Evolutionary conservation across 768 basidiomycete species (phyloP).

Genomic region (Leccinum disarticulatum): DNA sequence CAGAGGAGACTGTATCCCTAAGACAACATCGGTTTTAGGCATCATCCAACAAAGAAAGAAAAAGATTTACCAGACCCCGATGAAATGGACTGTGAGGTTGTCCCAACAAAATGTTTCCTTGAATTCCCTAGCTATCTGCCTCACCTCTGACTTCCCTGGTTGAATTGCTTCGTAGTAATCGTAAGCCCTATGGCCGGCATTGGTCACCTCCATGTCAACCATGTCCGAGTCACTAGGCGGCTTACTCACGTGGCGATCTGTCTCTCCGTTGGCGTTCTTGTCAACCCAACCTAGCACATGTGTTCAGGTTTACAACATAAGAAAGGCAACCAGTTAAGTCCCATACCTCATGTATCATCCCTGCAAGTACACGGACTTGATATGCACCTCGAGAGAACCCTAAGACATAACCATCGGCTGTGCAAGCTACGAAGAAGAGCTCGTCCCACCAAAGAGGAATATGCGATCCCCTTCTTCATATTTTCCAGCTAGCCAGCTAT

Average conservation of each 20-base stretch:
- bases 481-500: background rate
- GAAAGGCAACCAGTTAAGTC: background rate
- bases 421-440: background rate
- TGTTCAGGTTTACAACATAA: background rate
- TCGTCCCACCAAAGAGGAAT: background rate
- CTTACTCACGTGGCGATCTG: background rate
- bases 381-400: slow-evolving; percentile 3
- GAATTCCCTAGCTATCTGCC: background rate
- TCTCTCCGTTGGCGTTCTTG: background rate
- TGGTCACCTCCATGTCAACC: background rate
- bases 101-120: background rate
- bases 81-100: slow-evolving; percentile 24
- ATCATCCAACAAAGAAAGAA: background rate
- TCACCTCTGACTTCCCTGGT: background rate
- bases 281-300: background rate
- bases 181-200: background rate
- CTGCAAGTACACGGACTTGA: slow-evolving; percentile 1
- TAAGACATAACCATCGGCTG: background rate
- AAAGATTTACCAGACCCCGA: slow-evolving; percentile 45
- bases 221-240: background rate
- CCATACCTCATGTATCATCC: slow-evolving; percentile 1
- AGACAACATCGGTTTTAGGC: background rate
- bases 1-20: slow-evolving; percentile 62
- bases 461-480: background rate
- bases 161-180: background rate